These are phyloP conservation scores for Linnemannia elongata DNA, from an alignment of 192 early-diverging fungal genomes.

Conservation along the genomic window DNA sequence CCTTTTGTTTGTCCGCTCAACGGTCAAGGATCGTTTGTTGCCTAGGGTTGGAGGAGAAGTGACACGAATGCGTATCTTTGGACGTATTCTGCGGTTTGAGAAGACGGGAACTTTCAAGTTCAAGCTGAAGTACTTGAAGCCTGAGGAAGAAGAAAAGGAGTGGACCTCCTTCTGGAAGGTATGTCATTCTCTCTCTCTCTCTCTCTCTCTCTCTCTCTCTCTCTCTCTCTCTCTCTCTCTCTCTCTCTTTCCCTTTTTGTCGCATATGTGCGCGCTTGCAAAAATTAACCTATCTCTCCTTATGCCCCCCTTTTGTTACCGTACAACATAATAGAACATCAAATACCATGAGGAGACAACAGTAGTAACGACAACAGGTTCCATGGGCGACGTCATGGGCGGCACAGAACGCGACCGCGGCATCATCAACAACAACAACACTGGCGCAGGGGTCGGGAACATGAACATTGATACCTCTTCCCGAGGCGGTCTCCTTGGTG, in stretches of 20 bases:
- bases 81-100: conserved; percentile 65
- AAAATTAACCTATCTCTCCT: background rate
- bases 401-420: conserved; percentile 24
- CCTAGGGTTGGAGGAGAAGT: conserved; percentile 71
- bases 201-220: background rate
- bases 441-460: background rate
- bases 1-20: conserved; percentile 70
- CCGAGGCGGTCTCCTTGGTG: too few relatives aligned
- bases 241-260: background rate
- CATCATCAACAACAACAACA: too few relatives aligned
- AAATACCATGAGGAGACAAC: conserved; percentile 30
- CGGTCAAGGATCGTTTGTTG: conserved; percentile 73
- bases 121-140: conserved; percentile 18
- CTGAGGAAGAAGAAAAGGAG: conserved; percentile 33
- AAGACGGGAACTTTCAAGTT: conserved; percentile 20
- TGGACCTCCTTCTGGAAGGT: conserved; percentile 35
- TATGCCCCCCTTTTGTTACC: background rate
- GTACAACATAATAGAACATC: conserved; percentile 11
- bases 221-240: background rate
- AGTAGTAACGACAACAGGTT: conserved; percentile 29
- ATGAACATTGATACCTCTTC: conserved; percentile 11
- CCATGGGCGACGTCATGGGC: conserved; percentile 36
- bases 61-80: conserved; percentile 71
- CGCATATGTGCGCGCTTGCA: too few relatives aligned
- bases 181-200: background rate